Evolutionary conservation across 129 eudicot genomes (phyloP).

Genomic region (Cynara cardunculus): DNA sequence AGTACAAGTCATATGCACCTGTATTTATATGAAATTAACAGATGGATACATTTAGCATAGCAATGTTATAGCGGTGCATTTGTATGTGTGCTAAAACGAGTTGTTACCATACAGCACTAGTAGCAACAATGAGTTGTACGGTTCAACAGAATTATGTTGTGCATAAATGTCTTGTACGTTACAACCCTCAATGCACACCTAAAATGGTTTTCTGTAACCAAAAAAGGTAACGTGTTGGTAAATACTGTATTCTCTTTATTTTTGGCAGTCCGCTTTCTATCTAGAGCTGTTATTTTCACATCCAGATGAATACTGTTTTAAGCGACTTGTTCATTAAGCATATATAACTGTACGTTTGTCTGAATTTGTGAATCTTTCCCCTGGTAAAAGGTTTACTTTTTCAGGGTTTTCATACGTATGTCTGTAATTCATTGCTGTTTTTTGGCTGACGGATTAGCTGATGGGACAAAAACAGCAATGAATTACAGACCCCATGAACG

Average conservation of each 20-base stretch:
- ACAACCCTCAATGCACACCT: neutral
- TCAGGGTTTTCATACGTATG: no score
- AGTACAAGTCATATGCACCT: slow-evolving; percentile 4
- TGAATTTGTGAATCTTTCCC: neutral
- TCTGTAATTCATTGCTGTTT: no score
- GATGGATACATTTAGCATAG: no score
- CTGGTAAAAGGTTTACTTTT: neutral
- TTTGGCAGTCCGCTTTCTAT: neutral
- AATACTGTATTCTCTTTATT: neutral
- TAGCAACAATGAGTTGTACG: slow-evolving; percentile 2
- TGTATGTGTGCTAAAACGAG: neutral
- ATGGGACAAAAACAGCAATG: neutral
- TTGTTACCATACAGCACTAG: neutral
- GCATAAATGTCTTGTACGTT: neutral
- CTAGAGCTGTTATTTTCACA: neutral
- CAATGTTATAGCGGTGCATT: no score
- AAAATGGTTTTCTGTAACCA: neutral
- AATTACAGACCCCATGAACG: neutral
- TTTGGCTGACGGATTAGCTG: neutral
- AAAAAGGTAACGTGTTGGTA: neutral
- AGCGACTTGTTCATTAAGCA: neutral
- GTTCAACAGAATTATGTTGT: neutral
- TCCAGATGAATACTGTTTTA: neutral
- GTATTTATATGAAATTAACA: no score
- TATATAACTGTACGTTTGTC: neutral